Evolutionary conservation across 2,329 filamentous ascomycete genomes (phyloP).

Genomic region (Cladosporium sp.): DNA sequence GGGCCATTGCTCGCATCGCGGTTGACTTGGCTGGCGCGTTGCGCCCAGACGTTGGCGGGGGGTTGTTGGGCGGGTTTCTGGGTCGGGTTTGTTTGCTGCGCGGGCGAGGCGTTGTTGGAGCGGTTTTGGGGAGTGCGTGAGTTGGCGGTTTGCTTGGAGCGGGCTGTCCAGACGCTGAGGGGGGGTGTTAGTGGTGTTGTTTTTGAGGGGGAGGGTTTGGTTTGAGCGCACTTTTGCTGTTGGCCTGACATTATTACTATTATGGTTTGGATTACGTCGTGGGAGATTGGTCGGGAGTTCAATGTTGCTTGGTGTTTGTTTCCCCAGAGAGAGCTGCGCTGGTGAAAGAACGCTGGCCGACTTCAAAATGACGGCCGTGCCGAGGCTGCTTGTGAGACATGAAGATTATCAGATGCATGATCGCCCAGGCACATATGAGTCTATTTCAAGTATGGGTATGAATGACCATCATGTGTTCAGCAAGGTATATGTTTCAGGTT

Average conservation of each 20-base stretch:
- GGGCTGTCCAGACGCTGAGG: slow-evolving; percentile 6
- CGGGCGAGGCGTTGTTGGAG: slow-evolving; percentile 25
- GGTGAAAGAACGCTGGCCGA: no score
- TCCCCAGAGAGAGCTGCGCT: no score
- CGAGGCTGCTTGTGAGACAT: no score
- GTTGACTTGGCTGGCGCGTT: slow-evolving; percentile 15
- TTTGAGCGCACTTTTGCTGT: slow-evolving; percentile 1
- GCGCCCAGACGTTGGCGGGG: slow-evolving; percentile 24
- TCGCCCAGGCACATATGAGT: no score
- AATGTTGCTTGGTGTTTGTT: no score
- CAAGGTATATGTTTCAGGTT: no score
- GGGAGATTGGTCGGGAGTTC: no score
- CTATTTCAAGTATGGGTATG: no score
- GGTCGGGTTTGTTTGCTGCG: slow-evolving; percentile 16
- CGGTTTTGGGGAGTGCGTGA: slow-evolving; percentile 29
- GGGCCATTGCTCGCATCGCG: slow-evolving; percentile 18
- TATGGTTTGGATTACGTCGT: background rate
- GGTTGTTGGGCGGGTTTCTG: slow-evolving; percentile 17
- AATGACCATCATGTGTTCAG: no score
- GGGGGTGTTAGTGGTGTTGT: background rate
- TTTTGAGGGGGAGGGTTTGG: background rate
- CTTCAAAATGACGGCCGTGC: no score
- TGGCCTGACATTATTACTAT: slow-evolving; percentile 1
- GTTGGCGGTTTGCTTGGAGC: slow-evolving; percentile 17
- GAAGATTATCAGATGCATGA: no score